phyloP scores from a whole-genome alignment of 192 early-diverging fungal species.

The Globomyces pollinis-pini region DNA sequence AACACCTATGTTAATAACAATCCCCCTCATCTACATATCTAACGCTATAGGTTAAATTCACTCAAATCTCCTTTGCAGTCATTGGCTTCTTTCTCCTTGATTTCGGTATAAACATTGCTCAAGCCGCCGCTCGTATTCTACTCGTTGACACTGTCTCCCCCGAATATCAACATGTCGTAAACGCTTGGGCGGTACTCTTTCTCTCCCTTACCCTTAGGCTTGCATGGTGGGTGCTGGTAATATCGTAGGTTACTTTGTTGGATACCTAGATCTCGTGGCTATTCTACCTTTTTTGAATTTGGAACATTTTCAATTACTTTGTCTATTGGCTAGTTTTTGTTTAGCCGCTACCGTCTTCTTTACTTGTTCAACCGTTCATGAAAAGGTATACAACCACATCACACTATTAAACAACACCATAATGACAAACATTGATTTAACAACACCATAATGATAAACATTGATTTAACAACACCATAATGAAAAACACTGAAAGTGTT shows the following conservation, averaged over 20 bases:
- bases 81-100: conserved; percentile 83
- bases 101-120: conserved; percentile 86
- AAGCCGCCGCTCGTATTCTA: conserved; percentile 73
- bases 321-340: too few relatives aligned
- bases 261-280: conserved; percentile 80
- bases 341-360: too few relatives aligned
- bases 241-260: conserved; percentile 78
- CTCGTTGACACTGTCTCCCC: conserved; percentile 77
- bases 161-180: conserved; percentile 59
- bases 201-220: conserved; percentile 76
- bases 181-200: neutral
- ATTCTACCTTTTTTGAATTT: too few relatives aligned
- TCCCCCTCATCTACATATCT: conserved; percentile 15
- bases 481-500: too few relatives aligned
- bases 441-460: too few relatives aligned
- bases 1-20: too few relatives aligned
- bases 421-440: too few relatives aligned
- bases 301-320: too few relatives aligned
- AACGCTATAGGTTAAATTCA: neutral
- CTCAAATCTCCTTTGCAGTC: conserved; percentile 63
- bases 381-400: conserved; percentile 11
- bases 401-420: too few relatives aligned
- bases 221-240: conserved; percentile 80
- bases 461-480: too few relatives aligned
- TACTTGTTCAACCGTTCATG: too few relatives aligned